Evolutionary conservation across 805 yeast genomes (phyloP).

Genomic region (Torulaspora delbrueckii): DNA sequence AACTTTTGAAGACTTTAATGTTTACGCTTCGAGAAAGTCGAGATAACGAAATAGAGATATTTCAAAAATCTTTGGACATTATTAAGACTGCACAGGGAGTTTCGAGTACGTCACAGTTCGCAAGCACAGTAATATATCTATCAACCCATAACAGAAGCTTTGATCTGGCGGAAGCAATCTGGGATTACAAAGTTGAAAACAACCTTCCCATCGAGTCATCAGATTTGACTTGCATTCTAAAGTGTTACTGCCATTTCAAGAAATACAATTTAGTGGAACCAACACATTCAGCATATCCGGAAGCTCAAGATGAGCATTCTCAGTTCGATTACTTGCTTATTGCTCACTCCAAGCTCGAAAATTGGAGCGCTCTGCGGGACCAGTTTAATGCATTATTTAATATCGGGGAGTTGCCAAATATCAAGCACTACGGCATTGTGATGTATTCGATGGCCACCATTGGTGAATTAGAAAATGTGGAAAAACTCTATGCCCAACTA

Average conservation of each 20-base stretch:
- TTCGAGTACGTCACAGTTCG: conserved; percentile 26
- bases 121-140: conserved; percentile 28
- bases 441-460: conserved; percentile 53
- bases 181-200: conserved; percentile 32
- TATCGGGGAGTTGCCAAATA: conserved; percentile 48
- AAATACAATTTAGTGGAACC: conserved; percentile 28
- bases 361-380: conserved; percentile 52
- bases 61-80: conserved; percentile 4
- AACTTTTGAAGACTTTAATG: conserved; percentile 18
- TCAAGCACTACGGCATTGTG: conserved; percentile 53
- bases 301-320: conserved; percentile 40
- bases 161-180: conserved; percentile 22
- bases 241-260: conserved; percentile 19
- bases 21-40: conserved; percentile 15
- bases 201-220: conserved; percentile 15
- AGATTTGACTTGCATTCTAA: conserved; percentile 27
- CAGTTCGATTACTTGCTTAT: conserved; percentile 47
- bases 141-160: conserved; percentile 15
- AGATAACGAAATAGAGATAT: not conserved
- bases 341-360: conserved; percentile 41
- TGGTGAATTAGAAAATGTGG: conserved; percentile 47
- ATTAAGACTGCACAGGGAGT: conserved; percentile 16
- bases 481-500: conserved; percentile 46
- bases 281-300: conserved; percentile 37
- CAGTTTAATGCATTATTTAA: conserved; percentile 56